Evolutionary conservation across 2,329 filamentous ascomycete genomes (phyloP), one percentile per base, ranked within the genome.

Genomic region (Chaetomium sp.): DNA sequence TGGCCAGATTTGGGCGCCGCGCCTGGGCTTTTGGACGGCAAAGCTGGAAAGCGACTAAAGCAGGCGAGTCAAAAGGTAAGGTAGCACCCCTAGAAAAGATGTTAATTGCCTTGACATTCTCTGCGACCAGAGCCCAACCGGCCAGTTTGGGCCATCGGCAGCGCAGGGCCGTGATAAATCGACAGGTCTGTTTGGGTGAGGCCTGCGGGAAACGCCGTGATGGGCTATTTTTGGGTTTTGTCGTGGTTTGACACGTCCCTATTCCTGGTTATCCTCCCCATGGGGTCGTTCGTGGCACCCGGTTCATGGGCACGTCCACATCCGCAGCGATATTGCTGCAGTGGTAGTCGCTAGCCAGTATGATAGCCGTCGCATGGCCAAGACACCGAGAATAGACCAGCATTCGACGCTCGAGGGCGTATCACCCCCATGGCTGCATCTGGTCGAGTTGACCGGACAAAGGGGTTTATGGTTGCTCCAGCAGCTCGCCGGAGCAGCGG

Each of bases 201-300:
- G 27, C 10, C 52, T 27, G 19, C 9, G 37, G 35, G 45, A 19
- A 48, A 58, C 38, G 42, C 43, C 36, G 46, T 35, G 49, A 11
- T 32, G 38, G 50, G 53, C 62, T 66, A 66, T 66, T 66, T 66
- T 65, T 64, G 64, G 64, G 54, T 47, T 45, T 40, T 53, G 44
- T 62, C 43, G 53, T 56, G 57, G 35, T 61, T 54, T 54, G 14
- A 8, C 37, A 9, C 6, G 12, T 45, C 37, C 11, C 7, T 45
- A 50, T 53, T 14, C 51, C 54, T 48, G 32, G 40, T 37, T 41
- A 42, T 38, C 35, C 54, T 27, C 53, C 52, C 54, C 37, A 53
- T 51, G 19, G 19, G 19, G 19, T 27, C 19, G 19, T 43, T 35
- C 41, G 44, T 33, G 43, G 41, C 38, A 50, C 51, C 53, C 52